Evolutionary conservation across 495 filamentous ascomycete species (phyloP).

Genomic region (Thozetella sp.): DNA sequence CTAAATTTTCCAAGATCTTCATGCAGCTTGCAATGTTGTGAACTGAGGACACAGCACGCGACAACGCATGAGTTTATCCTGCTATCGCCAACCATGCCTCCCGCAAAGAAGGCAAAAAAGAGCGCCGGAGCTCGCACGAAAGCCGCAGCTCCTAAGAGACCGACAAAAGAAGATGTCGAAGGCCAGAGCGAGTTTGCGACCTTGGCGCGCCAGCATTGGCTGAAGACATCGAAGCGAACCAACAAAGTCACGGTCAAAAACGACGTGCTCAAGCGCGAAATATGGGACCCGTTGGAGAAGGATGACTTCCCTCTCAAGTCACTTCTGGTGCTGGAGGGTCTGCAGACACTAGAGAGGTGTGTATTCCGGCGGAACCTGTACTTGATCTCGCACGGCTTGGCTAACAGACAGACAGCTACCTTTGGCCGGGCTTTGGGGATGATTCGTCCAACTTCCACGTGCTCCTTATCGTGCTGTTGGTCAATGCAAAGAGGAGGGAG

Average conservation of each 20-base stretch:
- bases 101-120: conserved; percentile 49
- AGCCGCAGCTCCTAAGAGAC: conserved; percentile 34
- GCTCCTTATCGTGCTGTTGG: conserved; percentile 78
- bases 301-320: conserved; percentile 75
- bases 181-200: conserved; percentile 81
- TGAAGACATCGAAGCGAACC: conserved; percentile 60
- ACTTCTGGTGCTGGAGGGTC: conserved; percentile 81
- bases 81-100: conserved; percentile 39
- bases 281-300: conserved; percentile 89
- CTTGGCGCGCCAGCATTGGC: conserved; percentile 84
- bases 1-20: conserved; percentile 5
- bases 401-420: conserved; percentile 58
- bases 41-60: conserved; percentile 13
- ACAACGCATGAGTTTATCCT: conserved; percentile 7
- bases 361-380: conserved; percentile 6
- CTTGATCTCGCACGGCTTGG: conserved; percentile 7
- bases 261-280: conserved; percentile 81
- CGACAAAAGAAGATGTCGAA: conserved; percentile 53
- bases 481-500: conserved; percentile 87
- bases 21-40: conserved; percentile 13
- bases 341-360: conserved; percentile 88
- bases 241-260: conserved; percentile 73
- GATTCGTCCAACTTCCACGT: conserved; percentile 90
- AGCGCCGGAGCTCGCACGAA: conserved; percentile 34
- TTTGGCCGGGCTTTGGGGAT: conserved; percentile 93